Percentiles rank a stretch among this genome's conserved stretches.
Conservation (phyloP, 2,329 filamentous ascomycete genomes). For the Pestalotiopsis sp. region DNA sequence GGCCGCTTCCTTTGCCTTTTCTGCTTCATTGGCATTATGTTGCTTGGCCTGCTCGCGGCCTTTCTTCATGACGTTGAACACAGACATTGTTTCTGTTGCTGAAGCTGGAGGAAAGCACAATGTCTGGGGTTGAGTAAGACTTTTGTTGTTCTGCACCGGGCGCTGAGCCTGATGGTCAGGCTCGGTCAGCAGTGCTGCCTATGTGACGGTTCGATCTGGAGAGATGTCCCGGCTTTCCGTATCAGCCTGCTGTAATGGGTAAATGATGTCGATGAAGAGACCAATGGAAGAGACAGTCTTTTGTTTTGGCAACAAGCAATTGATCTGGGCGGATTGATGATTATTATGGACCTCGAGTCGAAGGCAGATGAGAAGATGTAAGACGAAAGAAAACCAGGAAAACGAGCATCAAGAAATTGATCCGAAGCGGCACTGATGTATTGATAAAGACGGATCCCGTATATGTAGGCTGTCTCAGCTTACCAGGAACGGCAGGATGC, state of each 20-base stretch:
- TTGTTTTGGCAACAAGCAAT: not conserved
- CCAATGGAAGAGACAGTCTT: not conserved
- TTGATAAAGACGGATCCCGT: constrained; percentile 3
- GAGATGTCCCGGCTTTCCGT: not conserved
- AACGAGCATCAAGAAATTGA: not conserved
- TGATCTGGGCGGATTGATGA: not conserved
- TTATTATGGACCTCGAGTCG: not conserved
- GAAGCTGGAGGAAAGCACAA: not conserved
- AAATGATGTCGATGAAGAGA: not conserved
- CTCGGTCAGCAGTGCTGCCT: not conserved
- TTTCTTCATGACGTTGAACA: constrained; percentile 56
- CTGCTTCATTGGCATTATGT: constrained; percentile 49
- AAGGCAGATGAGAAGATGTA: not conserved
- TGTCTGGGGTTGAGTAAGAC: not conserved
- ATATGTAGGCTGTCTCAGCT: not conserved
- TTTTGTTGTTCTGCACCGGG: not conserved
- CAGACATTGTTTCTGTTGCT: constrained; percentile 48
- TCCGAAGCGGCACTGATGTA: not conserved
- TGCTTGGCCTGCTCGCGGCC: constrained; percentile 60
- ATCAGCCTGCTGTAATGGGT: not conserved
- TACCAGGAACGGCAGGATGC: not conserved
- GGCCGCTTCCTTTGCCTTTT: constrained; percentile 46
- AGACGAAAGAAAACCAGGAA: not conserved
- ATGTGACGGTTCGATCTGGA: not conserved
- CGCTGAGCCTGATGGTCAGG: not conserved